Percentiles rank a stretch among this genome's conserved stretches.
Conservation (phyloP, 176 grass and related monocot genomes). For the Zizania latifolia region DNA sequence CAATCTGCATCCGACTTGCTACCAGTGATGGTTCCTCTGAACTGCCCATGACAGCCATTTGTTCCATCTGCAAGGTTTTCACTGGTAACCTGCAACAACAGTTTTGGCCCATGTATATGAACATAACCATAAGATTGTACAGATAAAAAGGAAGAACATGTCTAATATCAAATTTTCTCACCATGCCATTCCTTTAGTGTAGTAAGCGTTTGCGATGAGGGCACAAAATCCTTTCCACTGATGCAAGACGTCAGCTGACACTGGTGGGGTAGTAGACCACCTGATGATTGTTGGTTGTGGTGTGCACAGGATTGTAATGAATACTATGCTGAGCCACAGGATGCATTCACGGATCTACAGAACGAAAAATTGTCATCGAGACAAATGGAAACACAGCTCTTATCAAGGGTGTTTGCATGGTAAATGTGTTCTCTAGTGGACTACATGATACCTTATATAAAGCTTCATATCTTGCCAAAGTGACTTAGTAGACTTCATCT, state of each 20-base stretch:
- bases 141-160: neutral
- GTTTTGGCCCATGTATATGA: neutral
- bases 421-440: neutral
- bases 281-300: constrained; percentile 84
- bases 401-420: neutral
- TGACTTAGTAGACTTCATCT: constrained; percentile 15
- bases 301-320: constrained; percentile 93
- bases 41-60: constrained; percentile 78
- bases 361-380: neutral
- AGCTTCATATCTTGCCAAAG: constrained; percentile 23
- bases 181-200: constrained; percentile 97
- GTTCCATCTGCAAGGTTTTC: constrained; percentile 88
- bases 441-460: constrained; percentile 23
- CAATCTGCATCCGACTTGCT: constrained; percentile 86
- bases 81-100: constrained; percentile 69
- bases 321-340: constrained; percentile 90
- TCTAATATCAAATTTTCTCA: neutral
- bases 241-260: constrained; percentile 72
- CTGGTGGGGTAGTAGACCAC: constrained; percentile 74
- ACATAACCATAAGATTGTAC: neutral
- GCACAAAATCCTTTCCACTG: constrained; percentile 98
- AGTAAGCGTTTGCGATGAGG: constrained; percentile 89
- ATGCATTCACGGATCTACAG: constrained; percentile 71
- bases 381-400: neutral
- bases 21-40: constrained; percentile 82